A percentile compares a stretch with the other conserved stretches of the same genome.
phyloP scores from a whole-genome alignment of 1,284 basidiomycete genomes.

The Leccinum pseudoinsigne region DNA sequence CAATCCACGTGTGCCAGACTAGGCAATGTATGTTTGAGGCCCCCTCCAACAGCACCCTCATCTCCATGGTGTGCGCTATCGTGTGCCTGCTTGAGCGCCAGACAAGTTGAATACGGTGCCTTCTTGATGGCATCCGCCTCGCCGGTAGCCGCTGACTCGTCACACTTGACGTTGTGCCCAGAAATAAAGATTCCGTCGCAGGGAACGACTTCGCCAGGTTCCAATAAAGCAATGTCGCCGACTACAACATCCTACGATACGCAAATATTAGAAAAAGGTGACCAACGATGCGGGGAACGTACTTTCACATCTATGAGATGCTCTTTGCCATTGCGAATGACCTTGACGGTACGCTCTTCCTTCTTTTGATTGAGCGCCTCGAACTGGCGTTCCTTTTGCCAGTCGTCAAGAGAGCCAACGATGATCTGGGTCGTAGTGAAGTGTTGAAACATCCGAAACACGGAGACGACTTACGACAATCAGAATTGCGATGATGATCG shows the following conservation, averaged over 20 bases:
- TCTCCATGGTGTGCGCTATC: constrained; percentile 24
- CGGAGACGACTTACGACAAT: no score
- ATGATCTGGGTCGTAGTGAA: no score
- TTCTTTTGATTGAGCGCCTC: no score
- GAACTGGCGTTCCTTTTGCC: no score
- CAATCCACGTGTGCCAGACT: constrained; percentile 74
- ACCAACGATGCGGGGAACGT: constrained; percentile 16
- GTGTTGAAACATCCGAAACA: rapidly evolving
- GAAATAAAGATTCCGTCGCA: constrained; percentile 94
- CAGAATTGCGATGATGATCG: no score
- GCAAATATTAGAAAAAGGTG: neutral
- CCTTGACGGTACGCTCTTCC: constrained; percentile 58
- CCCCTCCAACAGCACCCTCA: constrained; percentile 23
- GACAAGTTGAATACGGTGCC: constrained; percentile 76
- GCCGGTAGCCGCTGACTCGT: constrained; percentile 95
- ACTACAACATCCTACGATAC: constrained; percentile 79
- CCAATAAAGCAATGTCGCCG: constrained; percentile 89
- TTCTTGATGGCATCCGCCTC: constrained; percentile 97
- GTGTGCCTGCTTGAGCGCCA: constrained; percentile 42
- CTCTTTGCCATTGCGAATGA: constrained; percentile 84
- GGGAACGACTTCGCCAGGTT: constrained; percentile 95
- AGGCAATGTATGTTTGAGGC: constrained; percentile 22
- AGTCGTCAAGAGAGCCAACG: no score
- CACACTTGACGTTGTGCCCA: constrained; percentile 94
- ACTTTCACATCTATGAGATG: constrained; percentile 81